phyloP scores from a whole-genome alignment of 371 early-diverging fungal species.

The Mucor saturninus region DNA sequence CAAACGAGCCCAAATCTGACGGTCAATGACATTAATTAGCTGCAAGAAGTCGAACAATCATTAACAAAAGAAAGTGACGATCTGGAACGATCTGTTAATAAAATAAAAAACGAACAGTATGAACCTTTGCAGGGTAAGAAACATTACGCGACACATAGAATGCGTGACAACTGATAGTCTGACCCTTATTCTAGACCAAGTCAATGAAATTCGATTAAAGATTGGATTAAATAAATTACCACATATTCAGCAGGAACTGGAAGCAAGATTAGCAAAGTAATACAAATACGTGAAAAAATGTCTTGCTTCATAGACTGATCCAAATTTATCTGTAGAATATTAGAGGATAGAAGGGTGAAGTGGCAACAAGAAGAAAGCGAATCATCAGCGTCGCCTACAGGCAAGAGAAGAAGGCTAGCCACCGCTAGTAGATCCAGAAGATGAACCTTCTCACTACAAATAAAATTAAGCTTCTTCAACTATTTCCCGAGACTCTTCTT shows the following conservation, averaged over 20 bases:
- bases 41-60: slow-evolving; percentile 35
- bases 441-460: not conserved
- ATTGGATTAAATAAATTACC: slow-evolving; percentile 45
- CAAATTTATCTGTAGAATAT: slow-evolving; percentile 18
- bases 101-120: slow-evolving; percentile 39
- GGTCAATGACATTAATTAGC: slow-evolving; percentile 8
- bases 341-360: slow-evolving; percentile 48
- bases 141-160: not conserved
- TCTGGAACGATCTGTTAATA: slow-evolving; percentile 31
- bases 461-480: not conserved
- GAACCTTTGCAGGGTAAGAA: slow-evolving; percentile 51
- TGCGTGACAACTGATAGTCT: not conserved
- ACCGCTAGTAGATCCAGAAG: slow-evolving; percentile 8
- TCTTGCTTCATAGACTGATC: not conserved
- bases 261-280: slow-evolving; percentile 51
- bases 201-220: slow-evolving; percentile 40
- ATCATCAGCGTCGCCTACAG: not conserved
- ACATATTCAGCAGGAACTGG: slow-evolving; percentile 51
- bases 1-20: not conserved
- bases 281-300: too few species aligned
- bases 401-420: slow-evolving; percentile 8
- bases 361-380: slow-evolving; percentile 44
- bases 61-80: slow-evolving; percentile 44
- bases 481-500: not conserved
- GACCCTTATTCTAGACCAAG: slow-evolving; percentile 32